Evolutionary conservation across 495 filamentous ascomycete species (phyloP).

Genomic region (Podospora comata): DNA sequence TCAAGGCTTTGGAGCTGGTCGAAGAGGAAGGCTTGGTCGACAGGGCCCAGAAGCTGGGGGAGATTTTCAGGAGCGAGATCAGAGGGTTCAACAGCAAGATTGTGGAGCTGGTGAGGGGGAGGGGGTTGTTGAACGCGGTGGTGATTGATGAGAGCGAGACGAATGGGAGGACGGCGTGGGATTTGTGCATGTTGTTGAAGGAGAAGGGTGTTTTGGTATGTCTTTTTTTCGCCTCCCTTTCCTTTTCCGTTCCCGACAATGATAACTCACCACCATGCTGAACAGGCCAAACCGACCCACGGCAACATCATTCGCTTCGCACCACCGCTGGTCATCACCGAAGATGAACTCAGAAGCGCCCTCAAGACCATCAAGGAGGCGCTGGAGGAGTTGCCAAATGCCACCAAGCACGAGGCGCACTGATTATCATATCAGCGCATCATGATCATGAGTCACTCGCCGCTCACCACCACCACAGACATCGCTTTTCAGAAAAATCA

Average conservation of each 20-base stretch:
- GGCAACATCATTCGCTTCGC: slow-evolving; percentile 97
- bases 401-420: slow-evolving; percentile 30
- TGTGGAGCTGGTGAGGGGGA: slow-evolving; percentile 81
- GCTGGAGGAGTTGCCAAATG: slow-evolving; percentile 57
- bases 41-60: slow-evolving; percentile 73
- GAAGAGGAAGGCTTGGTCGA: slow-evolving; percentile 86
- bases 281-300: slow-evolving; percentile 94
- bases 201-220: slow-evolving; percentile 88
- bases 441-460: not conserved
- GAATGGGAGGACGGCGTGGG: slow-evolving; percentile 88
- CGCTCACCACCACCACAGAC: not conserved
- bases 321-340: slow-evolving; percentile 80
- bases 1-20: slow-evolving; percentile 91
- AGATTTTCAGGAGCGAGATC: slow-evolving; percentile 79
- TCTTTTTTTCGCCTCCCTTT: slow-evolving; percentile 3
- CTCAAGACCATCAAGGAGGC: slow-evolving; percentile 73
- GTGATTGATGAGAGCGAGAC: slow-evolving; percentile 88
- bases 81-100: slow-evolving; percentile 66
- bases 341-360: slow-evolving; percentile 77
- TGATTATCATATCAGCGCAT: slow-evolving; percentile 8
- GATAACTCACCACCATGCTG: not conserved
- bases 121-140: slow-evolving; percentile 93
- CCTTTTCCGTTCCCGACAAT: not conserved
- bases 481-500: not conserved
- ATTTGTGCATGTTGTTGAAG: slow-evolving; percentile 93